Evolutionary conservation across 2,329 filamentous ascomycete genomes (phyloP), one percentile per base, ranked within the genome.

Genomic region (Ramularia endophylla): DNA sequence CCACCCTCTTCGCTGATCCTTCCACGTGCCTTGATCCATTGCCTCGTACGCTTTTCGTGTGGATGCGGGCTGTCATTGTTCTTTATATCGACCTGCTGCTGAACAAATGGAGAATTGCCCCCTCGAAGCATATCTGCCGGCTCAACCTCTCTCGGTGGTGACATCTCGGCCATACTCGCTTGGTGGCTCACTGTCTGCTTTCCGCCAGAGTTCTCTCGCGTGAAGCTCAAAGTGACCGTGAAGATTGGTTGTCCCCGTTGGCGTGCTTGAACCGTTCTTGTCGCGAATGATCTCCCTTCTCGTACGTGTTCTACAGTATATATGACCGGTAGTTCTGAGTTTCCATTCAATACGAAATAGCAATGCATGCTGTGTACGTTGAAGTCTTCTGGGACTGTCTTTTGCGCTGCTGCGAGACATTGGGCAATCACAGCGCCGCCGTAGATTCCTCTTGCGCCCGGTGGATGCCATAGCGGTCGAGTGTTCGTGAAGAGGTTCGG

Each of bases 281-380:
- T 97, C 40, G 87, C 83, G 64, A 89, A 98, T 38, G 84, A 89
- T 45, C 83, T 81, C 7, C 92, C 92, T 61, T 94, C 87, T 41
- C 92, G 83, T 35, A 98, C 87, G 38, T 86, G 79, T 70, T 97
- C 92, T 34, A 98, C 92, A 61, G 95, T 87, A 70, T 95, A 97
- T 48, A 95, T 75, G 52, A 97, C 85, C 22, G 92, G 90, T 13
- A 92, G 83, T 46, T 84, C 79, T 9, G 80, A 75, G 59, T 90
- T 85, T 19, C 92, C 92, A 4, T 90, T 89, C 2, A 97, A 80
- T 25, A 98, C 81, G 65, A 98, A 98, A 72, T 97, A 98, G 77
- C 92, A 97, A 75, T 98, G 92, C 85, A 94, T 95, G 60, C 84
- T 90, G 72, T 98, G 92, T 36, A 92, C 80, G 45, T 81, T 77